Conservation (phyloP, 805 yeast species). For the Saccharomycopsis fibuligera region DNA sequence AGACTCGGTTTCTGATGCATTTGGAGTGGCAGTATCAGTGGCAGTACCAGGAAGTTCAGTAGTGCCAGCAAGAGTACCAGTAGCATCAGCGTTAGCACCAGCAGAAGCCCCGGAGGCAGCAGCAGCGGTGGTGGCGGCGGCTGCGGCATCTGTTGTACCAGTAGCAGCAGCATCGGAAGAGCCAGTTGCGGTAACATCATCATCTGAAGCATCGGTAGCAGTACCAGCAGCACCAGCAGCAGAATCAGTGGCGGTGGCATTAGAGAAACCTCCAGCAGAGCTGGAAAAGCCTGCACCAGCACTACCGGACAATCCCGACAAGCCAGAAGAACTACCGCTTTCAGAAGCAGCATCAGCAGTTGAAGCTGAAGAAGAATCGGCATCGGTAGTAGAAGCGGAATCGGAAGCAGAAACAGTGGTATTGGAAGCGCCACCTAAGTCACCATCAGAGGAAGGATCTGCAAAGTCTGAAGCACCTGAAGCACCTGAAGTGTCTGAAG, state of each 20-base stretch:
- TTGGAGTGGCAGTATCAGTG: not conserved
- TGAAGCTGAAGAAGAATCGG: no score
- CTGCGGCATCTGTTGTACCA: not conserved
- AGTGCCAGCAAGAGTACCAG: not conserved
- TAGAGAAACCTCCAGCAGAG: not conserved
- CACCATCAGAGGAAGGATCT: not conserved
- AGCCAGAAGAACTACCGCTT: not conserved
- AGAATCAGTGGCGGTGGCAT: not conserved
- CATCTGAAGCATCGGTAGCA: not conserved
- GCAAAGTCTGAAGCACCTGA: not conserved
- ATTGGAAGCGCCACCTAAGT: no score
- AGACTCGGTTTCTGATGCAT: not conserved
- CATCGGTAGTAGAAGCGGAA: not conserved
- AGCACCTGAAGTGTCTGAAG: not conserved
- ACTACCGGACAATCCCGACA: not conserved
- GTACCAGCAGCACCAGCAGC: not conserved
- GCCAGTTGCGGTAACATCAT: not conserved
- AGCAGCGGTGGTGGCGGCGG: not conserved
- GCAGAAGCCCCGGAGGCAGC: not conserved
- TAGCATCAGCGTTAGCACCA: not conserved
- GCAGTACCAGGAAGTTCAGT: not conserved
- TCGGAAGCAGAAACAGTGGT: not conserved
- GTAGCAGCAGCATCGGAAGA: constrained; percentile 2
- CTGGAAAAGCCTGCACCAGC: not conserved
- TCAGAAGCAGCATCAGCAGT: no score